These are phyloP conservation scores for Tuctoria greenei DNA, from an alignment of 176 grass and related monocot genomes.

Conservation along the genomic window DNA sequence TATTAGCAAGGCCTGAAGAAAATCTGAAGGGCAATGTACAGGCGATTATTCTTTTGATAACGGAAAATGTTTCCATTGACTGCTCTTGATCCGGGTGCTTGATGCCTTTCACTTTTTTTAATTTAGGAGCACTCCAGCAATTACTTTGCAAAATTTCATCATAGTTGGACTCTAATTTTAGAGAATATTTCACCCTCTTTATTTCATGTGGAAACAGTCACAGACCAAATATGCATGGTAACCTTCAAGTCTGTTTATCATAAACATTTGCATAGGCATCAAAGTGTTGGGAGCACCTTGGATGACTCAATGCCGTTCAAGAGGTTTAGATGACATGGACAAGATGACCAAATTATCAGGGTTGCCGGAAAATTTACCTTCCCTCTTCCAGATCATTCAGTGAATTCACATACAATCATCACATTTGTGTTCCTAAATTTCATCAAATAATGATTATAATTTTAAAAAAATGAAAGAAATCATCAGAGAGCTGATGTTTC, in stretches of 20 bases:
- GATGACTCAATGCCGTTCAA: slow-evolving; percentile 17
- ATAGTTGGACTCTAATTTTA: background rate
- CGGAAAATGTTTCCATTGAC: slow-evolving; percentile 27
- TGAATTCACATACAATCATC: background rate
- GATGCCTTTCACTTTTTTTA: background rate
- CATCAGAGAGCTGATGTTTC: background rate
- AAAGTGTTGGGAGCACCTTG: slow-evolving; percentile 4
- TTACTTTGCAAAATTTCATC: slow-evolving; percentile 4
- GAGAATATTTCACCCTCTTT: background rate
- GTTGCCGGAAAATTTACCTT: background rate
- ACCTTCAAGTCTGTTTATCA: background rate
- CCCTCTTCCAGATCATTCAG: slow-evolving; percentile 4
- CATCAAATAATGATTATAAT: background rate
- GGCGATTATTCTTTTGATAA: slow-evolving; percentile 50
- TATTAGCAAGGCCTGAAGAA: slow-evolving; percentile 40
- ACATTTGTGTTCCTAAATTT: background rate
- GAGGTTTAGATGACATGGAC: background rate
- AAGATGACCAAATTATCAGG: background rate
- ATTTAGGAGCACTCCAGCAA: background rate
- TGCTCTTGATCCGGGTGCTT: slow-evolving; percentile 10
- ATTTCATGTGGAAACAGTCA: background rate
- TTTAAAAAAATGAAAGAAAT: background rate
- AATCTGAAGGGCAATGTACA: slow-evolving; percentile 52
- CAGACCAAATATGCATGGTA: background rate
- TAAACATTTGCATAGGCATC: slow-evolving; percentile 15